These are phyloP conservation scores for Pisolithus sp. DNA, from an alignment of 768 basidiomycete genomes.

Conservation along the genomic window DNA sequence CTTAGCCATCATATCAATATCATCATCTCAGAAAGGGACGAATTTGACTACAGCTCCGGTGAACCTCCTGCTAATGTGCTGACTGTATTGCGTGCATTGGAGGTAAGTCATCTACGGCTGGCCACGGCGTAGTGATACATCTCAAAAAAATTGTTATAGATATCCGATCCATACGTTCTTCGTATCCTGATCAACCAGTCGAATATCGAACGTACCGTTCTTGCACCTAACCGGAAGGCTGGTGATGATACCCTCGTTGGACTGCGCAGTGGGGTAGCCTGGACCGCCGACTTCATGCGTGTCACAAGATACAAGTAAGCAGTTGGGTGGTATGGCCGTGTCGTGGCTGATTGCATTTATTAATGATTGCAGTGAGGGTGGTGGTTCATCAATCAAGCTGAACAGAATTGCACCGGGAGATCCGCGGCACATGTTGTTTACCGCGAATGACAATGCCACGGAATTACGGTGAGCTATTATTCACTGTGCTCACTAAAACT, in stretches of 20 bases:
- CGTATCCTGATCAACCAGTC: slow-evolving; percentile 76
- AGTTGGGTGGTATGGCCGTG: background rate
- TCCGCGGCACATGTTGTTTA: slow-evolving; percentile 44
- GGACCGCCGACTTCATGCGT: slow-evolving; percentile 55
- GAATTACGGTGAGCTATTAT: slow-evolving; percentile 39
- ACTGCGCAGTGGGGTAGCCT: slow-evolving; percentile 50
- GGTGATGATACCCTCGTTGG: slow-evolving; percentile 48
- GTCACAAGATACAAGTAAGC: slow-evolving; percentile 64
- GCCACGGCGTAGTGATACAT: background rate
- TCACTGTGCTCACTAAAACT: background rate
- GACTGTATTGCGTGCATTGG: slow-evolving; percentile 78
- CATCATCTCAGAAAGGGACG: slow-evolving; percentile 61
- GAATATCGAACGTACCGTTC: slow-evolving; percentile 64
- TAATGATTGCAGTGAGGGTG: slow-evolving; percentile 50
- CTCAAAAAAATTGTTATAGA: slow-evolving; percentile 34
- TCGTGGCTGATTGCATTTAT: background rate
- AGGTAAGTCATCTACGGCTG: slow-evolving; percentile 41
- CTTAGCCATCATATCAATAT: slow-evolving; percentile 44
- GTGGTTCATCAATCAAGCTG: slow-evolving; percentile 46
- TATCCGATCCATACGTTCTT: slow-evolving; percentile 65
- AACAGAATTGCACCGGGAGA: slow-evolving; percentile 25
- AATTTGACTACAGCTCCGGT: slow-evolving; percentile 75
- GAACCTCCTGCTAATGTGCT: slow-evolving; percentile 58
- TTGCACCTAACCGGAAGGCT: slow-evolving; percentile 57
- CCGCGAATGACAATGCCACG: slow-evolving; percentile 42